Percentiles rank a stretch among this genome's conserved stretches.
Conservation (phyloP, 2,329 filamentous ascomycete species). For the Fusarium sp. region DNA sequence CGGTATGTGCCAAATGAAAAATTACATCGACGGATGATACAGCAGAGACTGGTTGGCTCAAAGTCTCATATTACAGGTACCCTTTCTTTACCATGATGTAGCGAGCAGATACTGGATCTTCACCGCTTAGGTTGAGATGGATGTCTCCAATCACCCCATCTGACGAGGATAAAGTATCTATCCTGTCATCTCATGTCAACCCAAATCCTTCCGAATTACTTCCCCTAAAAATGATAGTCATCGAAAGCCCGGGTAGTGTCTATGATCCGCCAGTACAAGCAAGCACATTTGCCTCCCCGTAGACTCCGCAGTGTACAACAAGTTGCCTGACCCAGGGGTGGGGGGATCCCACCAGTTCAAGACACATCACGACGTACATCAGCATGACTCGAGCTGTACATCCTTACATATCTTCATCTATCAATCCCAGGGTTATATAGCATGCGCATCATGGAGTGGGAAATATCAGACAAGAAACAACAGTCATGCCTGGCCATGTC, state of each 20-base stretch:
- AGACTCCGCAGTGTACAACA: not conserved
- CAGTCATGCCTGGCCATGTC: not conserved
- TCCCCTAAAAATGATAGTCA: not conserved
- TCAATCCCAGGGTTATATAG: not conserved
- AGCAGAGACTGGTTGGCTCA: not conserved
- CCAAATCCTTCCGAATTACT: not conserved
- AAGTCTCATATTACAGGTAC: not conserved
- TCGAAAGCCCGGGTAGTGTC: not conserved
- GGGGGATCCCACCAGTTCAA: constrained; percentile 3
- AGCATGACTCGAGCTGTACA: constrained; percentile 26
- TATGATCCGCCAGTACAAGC: not conserved
- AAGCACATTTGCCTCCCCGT: not conserved
- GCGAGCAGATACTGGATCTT: not conserved
- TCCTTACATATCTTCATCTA: not conserved
- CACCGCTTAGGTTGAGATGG: constrained; percentile 4
- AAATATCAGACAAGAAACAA: not conserved
- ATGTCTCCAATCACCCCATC: constrained; percentile 10
- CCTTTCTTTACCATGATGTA: constrained; percentile 2
- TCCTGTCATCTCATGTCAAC: not conserved
- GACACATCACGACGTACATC: not conserved
- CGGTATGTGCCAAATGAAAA: not conserved
- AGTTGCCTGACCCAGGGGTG: constrained; percentile 1
- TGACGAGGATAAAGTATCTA: not conserved
- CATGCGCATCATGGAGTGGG: not conserved
- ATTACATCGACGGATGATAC: not conserved